Evolutionary conservation across 2,329 filamentous ascomycete species (phyloP), one percentile per base, ranked within the genome.

Genomic region (Phoma herbarum): DNA sequence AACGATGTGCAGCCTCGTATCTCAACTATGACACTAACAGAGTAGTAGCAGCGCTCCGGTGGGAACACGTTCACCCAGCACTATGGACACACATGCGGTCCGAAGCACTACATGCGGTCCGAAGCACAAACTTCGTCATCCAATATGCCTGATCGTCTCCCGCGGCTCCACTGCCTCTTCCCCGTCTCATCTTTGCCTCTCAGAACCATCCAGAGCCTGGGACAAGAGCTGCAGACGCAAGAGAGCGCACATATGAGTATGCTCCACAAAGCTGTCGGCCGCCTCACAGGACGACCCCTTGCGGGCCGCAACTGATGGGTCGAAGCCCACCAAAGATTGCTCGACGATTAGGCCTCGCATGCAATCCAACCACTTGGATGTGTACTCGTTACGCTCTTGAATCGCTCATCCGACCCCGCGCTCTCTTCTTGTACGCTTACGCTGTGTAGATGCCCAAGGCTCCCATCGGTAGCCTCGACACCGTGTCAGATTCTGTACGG

Each of bases 271-370:
- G 14, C 51, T 54, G 49, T 31, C 22, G 39, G 54, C 31, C 45
- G 37, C 42, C 48, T 56, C 46, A 52, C 22, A 56, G 45, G 42
- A 67, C 62, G 60, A 53, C 61, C 62, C 58, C 66, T 69, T 59
- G 28, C 44, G 25, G 41, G 16, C 49, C 33, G 18, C 35, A 57
- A 49, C 37, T 63, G 60, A 67, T 70, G 69, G 64, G 56, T 63
- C 56, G 26, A 67, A 52, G 45, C 51, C 55, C 52, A 59, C 66
- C 67, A 69, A 54, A 66, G 52, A 61, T 28, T 20, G 28, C 29
- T 57, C 59, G 47, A 64, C 61, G 65, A 72, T 71, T 66, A 67
- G 28, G 52, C 55, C 54, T 48, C 22, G n/a, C 45, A 11, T 42
- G 52, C 49, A 44, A 25, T 45, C 43, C 31, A 26, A 33, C 65